These are phyloP conservation scores for Aspergillus pseudotamarii DNA, from an alignment of 2,329 filamentous ascomycete genomes.

Conservation along the genomic window DNA sequence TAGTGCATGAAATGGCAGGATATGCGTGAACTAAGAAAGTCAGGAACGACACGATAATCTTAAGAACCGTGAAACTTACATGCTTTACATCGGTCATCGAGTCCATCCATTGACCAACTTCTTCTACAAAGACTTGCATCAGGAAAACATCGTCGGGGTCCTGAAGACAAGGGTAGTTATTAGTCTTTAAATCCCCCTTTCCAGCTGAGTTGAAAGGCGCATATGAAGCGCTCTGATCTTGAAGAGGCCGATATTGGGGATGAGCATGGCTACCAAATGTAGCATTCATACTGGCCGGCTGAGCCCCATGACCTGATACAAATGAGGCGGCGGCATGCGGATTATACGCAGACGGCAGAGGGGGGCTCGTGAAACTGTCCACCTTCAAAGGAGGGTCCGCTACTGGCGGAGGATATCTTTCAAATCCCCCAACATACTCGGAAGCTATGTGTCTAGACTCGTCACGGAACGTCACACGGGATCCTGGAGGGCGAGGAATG, in stretches of 20 bases:
- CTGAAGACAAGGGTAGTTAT: conserved; percentile 66
- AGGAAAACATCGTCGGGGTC: conserved; percentile 79
- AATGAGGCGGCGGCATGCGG: conserved; percentile 50
- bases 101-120: conserved; percentile 94
- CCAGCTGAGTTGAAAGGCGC: conserved; percentile 39
- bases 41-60: conserved; percentile 12
- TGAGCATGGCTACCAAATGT: conserved; percentile 31
- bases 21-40: conserved; percentile 66
- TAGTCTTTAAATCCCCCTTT: conserved; percentile 44
- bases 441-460: conserved; percentile 89
- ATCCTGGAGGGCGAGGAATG: conserved; percentile 64
- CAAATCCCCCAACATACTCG: conserved; percentile 79
- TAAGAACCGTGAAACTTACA: conserved; percentile 41
- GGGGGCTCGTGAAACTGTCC: conserved; percentile 13
- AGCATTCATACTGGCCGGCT: conserved; percentile 31
- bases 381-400: conserved; percentile 36
- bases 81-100: conserved; percentile 82
- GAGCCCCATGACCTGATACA: conserved; percentile 50
- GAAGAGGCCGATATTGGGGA: conserved; percentile 30
- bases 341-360: conserved; percentile 6
- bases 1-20: conserved; percentile 81
- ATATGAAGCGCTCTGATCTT: conserved; percentile 38
- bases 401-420: conserved; percentile 67
- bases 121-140: conserved; percentile 89
- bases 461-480: conserved; percentile 78